Conservation (phyloP, 1,139 yeast species). For the Yamadazyma mexicana region DNA sequence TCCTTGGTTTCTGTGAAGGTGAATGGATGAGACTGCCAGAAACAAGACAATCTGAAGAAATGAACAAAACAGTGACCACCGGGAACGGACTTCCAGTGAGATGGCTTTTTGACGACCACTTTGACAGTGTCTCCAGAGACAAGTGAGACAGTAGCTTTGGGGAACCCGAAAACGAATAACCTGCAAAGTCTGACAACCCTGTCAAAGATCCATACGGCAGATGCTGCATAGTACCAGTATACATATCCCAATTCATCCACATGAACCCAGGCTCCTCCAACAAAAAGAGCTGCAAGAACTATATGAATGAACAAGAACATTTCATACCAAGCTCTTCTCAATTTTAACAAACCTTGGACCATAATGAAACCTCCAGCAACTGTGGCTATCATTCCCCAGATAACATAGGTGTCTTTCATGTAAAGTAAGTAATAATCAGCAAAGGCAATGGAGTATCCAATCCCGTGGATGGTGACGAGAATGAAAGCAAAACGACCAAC, state of each 20-base stretch:
- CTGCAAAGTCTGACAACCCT: constrained; percentile 37
- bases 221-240: constrained; percentile 37
- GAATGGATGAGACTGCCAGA: constrained; percentile 49
- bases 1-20: constrained; percentile 30
- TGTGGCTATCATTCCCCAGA: constrained; percentile 34
- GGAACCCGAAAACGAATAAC: constrained; percentile 38
- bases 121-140: constrained; percentile 41
- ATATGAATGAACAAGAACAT: constrained; percentile 42
- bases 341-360: constrained; percentile 37
- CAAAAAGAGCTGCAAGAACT: constrained; percentile 37
- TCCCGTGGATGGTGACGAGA: constrained; percentile 34
- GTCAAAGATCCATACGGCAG: constrained; percentile 47
- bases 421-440: constrained; percentile 13
- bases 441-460: constrained; percentile 33
- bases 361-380: constrained; percentile 29
- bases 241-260: constrained; percentile 40
- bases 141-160: constrained; percentile 33
- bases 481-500: constrained; percentile 31
- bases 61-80: constrained; percentile 56
- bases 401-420: constrained; percentile 22
- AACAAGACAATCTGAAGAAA: constrained; percentile 35
- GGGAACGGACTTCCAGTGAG: constrained; percentile 41
- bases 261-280: constrained; percentile 46
- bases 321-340: constrained; percentile 47
- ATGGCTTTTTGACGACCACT: constrained; percentile 41